phyloP scores from a whole-genome alignment of 345 rosid genomes.

The Boechera stricta region DNA sequence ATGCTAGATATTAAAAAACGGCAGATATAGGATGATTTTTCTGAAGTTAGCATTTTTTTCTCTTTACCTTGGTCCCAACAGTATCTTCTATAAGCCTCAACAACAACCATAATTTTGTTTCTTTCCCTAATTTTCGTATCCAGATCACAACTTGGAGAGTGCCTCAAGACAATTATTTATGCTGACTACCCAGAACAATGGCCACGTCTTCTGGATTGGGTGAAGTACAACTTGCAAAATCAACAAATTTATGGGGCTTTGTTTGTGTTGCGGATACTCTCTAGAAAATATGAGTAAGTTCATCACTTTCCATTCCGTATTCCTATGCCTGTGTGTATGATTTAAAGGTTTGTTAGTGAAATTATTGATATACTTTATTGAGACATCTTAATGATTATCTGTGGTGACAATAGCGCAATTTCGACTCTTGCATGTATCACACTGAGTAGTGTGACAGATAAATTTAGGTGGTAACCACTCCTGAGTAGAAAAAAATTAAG shows the following conservation, averaged over 20 bases:
- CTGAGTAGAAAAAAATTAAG: background rate
- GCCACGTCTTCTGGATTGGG: conserved; percentile 96
- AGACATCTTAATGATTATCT: conserved; percentile 14
- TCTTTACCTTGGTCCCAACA: conserved; percentile 5
- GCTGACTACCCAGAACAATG: conserved; percentile 99
- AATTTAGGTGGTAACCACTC: conserved; percentile 6
- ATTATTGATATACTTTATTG: background rate
- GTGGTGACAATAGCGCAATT: conserved; percentile 16
- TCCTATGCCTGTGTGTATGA: conserved; percentile 2
- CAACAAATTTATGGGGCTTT: conserved; percentile 94
- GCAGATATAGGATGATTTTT: background rate
- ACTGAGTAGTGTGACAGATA: background rate
- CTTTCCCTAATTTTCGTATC: conserved; percentile 9
- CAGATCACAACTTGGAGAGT: conserved; percentile 98
- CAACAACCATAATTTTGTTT: conserved; percentile 5
- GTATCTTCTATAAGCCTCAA: background rate
- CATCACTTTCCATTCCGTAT: background rate
- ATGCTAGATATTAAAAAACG: background rate
- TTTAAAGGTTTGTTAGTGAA: conserved; percentile 14
- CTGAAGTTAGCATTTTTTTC: conserved; percentile 1
- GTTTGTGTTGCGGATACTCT: conserved; percentile 88
- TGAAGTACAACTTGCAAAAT: conserved; percentile 83
- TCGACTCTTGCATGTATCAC: conserved; percentile 3
- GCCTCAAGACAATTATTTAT: conserved; percentile 91
- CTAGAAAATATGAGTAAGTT: conserved; percentile 96